A percentile compares a stretch with the other conserved stretches of the same genome.
Evolutionary conservation across 73 alveolate genomes (phyloP).

Genomic region (Durusdinium trenchii): DNA sequence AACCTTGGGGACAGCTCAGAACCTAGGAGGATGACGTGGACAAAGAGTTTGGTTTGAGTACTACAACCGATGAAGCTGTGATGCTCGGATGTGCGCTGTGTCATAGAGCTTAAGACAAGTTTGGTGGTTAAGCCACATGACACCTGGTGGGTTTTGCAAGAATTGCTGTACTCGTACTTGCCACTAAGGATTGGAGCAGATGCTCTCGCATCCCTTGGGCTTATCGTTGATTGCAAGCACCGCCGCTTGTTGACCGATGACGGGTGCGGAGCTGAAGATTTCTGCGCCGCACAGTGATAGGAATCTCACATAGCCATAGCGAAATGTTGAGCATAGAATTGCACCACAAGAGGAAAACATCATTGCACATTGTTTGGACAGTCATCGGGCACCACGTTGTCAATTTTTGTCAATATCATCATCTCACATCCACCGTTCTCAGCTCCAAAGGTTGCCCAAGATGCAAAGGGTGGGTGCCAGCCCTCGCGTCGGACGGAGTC

Average conservation of each 20-base stretch:
- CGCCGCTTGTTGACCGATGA: conserved; percentile 31
- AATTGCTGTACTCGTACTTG: neutral
- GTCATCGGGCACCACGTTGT: no score
- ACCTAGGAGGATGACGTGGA: conserved; percentile 77
- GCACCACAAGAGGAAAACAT: no score
- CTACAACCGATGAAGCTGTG: conserved; percentile 81
- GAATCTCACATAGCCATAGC: neutral
- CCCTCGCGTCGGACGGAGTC: conserved; percentile 41
- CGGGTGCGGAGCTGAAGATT: neutral
- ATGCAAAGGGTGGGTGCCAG: conserved; percentile 22
- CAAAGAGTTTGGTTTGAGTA: conserved; percentile 64
- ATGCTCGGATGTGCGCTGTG: neutral
- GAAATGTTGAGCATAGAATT: neutral
- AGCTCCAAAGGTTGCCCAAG: neutral
- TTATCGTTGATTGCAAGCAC: conserved; percentile 72
- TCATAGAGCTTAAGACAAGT: neutral
- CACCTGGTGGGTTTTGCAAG: neutral
- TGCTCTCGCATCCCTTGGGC: conserved; percentile 84
- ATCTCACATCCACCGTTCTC: neutral
- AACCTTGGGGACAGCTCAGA: no score
- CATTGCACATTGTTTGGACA: neutral
- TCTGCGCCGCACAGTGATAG: neutral
- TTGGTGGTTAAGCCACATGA: neutral
- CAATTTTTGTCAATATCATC: neutral
- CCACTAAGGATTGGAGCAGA: conserved; percentile 66